Conservation (phyloP, 768 basidiomycete genomes). For the Polyporus arcularius region DNA sequence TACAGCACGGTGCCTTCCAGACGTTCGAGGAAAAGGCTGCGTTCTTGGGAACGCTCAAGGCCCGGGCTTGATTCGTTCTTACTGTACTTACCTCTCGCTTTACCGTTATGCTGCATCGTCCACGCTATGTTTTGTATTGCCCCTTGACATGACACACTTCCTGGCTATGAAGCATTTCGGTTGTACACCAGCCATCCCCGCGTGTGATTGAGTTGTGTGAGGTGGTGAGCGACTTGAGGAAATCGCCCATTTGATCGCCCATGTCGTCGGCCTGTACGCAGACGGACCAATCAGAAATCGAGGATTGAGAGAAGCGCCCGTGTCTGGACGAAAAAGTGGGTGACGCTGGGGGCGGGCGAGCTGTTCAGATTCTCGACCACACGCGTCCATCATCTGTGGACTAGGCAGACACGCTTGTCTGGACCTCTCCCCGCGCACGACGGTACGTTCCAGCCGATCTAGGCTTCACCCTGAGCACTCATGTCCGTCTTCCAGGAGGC, state of each 20-base stretch:
- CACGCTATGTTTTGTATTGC: constrained; percentile 42
- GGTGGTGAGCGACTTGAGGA: no score
- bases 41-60: constrained; percentile 92
- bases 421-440: neutral
- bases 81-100: constrained; percentile 35
- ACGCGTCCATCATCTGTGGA: constrained; percentile 7
- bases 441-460: neutral
- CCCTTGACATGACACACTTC: constrained; percentile 29
- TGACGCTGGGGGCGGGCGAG: constrained; percentile 7
- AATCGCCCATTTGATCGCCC: no score
- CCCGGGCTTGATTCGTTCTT: constrained; percentile 58
- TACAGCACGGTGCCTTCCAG: constrained; percentile 94
- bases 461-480: neutral
- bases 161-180: constrained; percentile 17
- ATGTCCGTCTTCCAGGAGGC: neutral
- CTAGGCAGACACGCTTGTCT: constrained; percentile 7
- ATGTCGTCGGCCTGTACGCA: no score
- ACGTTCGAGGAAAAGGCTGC: constrained; percentile 94
- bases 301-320: constrained; percentile 5
- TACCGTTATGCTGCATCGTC: constrained; percentile 36
- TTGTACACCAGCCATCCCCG: constrained; percentile 11
- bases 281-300: constrained; percentile 2
- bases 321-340: constrained; percentile 14
- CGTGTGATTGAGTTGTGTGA: neutral
- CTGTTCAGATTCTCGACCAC: constrained; percentile 1